Evolutionary conservation across 2,329 filamentous ascomycete genomes (phyloP).

Genomic region (Didymella lethalis): DNA sequence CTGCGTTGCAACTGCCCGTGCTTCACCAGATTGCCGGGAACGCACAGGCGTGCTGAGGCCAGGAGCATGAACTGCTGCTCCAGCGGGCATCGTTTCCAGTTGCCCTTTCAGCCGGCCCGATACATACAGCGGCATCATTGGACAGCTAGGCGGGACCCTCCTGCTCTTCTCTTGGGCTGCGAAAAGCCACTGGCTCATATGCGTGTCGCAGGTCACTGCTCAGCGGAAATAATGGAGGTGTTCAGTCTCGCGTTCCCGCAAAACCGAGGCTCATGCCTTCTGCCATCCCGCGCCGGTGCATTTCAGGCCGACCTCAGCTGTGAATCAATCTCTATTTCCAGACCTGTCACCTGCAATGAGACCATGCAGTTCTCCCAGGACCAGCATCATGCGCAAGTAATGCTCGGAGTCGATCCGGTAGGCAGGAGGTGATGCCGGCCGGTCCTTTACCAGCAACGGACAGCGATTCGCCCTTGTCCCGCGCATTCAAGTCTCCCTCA

Average conservation of each 20-base stretch:
- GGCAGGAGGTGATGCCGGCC: constrained; percentile 3
- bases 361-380: background rate
- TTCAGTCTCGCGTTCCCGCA: constrained; percentile 1
- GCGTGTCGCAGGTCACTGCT: constrained; percentile 3
- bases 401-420: constrained; percentile 1
- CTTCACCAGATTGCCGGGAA: constrained; percentile 16
- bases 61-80: constrained; percentile 13
- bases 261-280: constrained; percentile 12
- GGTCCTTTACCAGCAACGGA: background rate
- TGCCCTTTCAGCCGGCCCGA: constrained; percentile 15
- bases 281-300: constrained; percentile 15
- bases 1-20: constrained; percentile 19
- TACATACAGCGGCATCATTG: constrained; percentile 3
- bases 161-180: background rate
- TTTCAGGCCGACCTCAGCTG: constrained; percentile 14
- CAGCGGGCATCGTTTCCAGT: background rate
- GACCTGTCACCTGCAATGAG: background rate
- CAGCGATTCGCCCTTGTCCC: constrained; percentile 6
- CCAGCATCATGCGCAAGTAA: constrained; percentile 7
- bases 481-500: constrained; percentile 1
- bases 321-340: background rate
- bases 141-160: background rate
- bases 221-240: constrained; percentile 3
- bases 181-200: constrained; percentile 1
- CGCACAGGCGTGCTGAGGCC: constrained; percentile 10